Conservation (phyloP, 306 rosid species). For the Myrica gale region DNA sequence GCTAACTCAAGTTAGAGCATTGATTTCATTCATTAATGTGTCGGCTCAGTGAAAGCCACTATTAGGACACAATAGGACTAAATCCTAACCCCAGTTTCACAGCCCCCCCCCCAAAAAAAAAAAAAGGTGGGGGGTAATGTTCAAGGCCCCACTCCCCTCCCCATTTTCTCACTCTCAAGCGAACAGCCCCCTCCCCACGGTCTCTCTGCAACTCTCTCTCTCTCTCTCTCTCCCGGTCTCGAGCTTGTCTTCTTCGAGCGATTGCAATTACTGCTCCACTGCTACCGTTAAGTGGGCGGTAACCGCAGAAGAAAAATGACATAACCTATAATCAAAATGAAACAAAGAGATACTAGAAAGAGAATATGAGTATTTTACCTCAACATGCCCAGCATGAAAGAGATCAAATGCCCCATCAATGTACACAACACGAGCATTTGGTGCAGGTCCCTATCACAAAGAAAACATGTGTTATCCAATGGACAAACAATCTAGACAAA, state of each 20-base stretch:
- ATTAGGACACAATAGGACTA: too few relatives aligned
- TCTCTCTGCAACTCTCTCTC: too few relatives aligned
- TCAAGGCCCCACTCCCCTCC: too few relatives aligned
- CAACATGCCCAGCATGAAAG: slow-evolving; percentile 97
- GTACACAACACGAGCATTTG: slow-evolving; percentile 88
- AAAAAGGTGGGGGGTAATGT: neutral
- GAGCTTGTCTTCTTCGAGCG: too few relatives aligned
- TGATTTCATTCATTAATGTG: too few relatives aligned
- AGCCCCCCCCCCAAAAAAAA: neutral
- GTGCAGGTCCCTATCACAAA: slow-evolving; percentile 80
- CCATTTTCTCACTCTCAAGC: too few relatives aligned
- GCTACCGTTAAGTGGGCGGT: neutral
- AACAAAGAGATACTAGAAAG: slow-evolving; percentile 9
- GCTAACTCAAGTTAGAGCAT: too few relatives aligned
- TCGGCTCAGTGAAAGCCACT: too few relatives aligned
- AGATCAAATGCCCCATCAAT: slow-evolving; percentile 99
- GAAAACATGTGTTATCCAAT: slow-evolving; percentile 5
- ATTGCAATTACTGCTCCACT: too few relatives aligned
- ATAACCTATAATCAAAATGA: neutral
- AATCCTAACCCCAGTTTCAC: too few relatives aligned
- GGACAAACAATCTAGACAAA: slow-evolving; percentile 9
- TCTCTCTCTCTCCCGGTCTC: too few relatives aligned
- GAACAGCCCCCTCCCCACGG: too few relatives aligned
- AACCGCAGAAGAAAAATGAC: neutral
- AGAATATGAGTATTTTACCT: slow-evolving; percentile 44